Conservation (phyloP, 495 filamentous ascomycete genomes). For the Lepraria neglecta region DNA sequence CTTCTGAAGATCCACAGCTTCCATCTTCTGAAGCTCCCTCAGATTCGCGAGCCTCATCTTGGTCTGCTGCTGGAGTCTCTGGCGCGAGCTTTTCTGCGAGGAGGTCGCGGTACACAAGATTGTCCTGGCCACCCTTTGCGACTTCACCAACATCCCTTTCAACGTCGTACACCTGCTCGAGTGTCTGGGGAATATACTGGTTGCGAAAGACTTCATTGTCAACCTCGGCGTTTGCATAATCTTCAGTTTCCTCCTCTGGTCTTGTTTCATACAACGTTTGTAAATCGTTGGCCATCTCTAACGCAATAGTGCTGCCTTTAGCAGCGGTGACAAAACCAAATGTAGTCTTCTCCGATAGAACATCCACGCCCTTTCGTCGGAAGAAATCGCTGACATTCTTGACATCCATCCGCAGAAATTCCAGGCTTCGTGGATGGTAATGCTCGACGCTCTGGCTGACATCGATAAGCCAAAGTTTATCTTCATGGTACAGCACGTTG, state of each 20-base stretch:
- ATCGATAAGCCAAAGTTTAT: conserved; percentile 86
- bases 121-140: conserved; percentile 59
- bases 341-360: conserved; percentile 60
- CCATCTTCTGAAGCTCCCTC: conserved; percentile 37
- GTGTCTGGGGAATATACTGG: conserved; percentile 87
- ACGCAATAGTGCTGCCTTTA: conserved; percentile 48
- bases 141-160: conserved; percentile 81
- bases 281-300: conserved; percentile 44
- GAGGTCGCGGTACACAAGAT: conserved; percentile 73
- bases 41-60: conserved; percentile 12
- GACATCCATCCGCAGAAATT: conserved; percentile 95
- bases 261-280: conserved; percentile 44
- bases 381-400: conserved; percentile 95
- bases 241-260: conserved; percentile 39
- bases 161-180: conserved; percentile 92
- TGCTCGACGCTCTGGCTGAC: conserved; percentile 96
- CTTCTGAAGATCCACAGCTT: conserved; percentile 22
- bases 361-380: conserved; percentile 71
- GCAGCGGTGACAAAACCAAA: conserved; percentile 71
- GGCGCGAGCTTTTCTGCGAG: conserved; percentile 61
- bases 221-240: conserved; percentile 47
- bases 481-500: conserved; percentile 85
- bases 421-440: conserved; percentile 82
- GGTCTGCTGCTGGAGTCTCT: conserved; percentile 40
- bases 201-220: conserved; percentile 90